Conservation (phyloP, 768 basidiomycete species). For the Hemileccinum impolitum region DNA sequence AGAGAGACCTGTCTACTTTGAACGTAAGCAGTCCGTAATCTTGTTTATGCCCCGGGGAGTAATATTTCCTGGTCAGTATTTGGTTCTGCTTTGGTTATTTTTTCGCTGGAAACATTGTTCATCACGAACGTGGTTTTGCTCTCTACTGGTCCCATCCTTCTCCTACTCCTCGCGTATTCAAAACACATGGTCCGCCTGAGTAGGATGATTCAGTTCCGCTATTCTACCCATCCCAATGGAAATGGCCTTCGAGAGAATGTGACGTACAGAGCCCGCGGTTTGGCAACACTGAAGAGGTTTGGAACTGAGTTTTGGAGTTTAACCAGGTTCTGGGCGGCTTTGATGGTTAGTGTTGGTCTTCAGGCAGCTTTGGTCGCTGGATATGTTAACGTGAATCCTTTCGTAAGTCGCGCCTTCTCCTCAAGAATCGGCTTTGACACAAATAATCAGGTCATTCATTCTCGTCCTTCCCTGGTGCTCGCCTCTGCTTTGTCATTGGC, state of each 20-base stretch:
- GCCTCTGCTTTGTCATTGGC: constrained; percentile 46
- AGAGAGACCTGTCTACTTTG: constrained; percentile 60
- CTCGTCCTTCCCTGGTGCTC: constrained; percentile 50
- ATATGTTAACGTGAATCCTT: constrained; percentile 58
- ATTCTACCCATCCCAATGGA: constrained; percentile 1
- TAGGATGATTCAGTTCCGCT: constrained; percentile 14
- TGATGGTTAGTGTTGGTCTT: constrained; percentile 42
- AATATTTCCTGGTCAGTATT: constrained; percentile 46
- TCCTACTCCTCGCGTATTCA: constrained; percentile 43
- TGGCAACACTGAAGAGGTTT: constrained; percentile 25
- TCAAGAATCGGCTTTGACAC: neutral
- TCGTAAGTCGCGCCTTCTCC: constrained; percentile 39
- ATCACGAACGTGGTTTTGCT: constrained; percentile 58
- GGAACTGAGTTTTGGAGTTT: constrained; percentile 43
- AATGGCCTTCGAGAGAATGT: constrained; percentile 1
- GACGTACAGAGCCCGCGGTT: constrained; percentile 14
- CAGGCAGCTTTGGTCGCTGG: constrained; percentile 48
- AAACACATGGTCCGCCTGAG: constrained; percentile 25
- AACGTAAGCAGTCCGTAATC: constrained; percentile 45
- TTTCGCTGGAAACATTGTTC: constrained; percentile 49
- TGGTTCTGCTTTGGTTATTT: constrained; percentile 48
- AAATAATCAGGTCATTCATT: constrained; percentile 54
- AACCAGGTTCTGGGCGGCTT: constrained; percentile 60
- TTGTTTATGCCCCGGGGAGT: neutral
- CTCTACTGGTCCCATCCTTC: constrained; percentile 56